Percentiles rank a stretch among this genome's conserved stretches.
Evolutionary conservation across 2,329 filamentous ascomycete genomes (phyloP).

Genomic region (Blumeria graminis): DNA sequence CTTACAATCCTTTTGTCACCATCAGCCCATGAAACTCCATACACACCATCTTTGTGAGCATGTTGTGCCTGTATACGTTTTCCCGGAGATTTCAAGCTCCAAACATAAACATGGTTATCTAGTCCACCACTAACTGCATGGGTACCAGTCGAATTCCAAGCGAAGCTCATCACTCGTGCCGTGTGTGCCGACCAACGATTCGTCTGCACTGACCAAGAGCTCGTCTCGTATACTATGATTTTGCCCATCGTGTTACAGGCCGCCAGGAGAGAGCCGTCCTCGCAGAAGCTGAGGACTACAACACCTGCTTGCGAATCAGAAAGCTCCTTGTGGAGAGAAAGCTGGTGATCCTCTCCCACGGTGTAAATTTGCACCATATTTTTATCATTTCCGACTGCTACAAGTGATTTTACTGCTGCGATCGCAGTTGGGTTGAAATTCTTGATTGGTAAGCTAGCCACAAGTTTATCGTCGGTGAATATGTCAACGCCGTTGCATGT

Average conservation of each 20-base stretch:
- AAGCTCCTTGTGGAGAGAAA: conserved; percentile 23
- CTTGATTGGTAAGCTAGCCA: conserved; percentile 29
- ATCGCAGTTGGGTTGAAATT: conserved; percentile 45
- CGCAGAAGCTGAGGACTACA: conserved; percentile 64
- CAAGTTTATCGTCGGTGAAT: conserved; percentile 32
- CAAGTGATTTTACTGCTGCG: conserved; percentile 37
- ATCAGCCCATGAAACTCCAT: conserved; percentile 59
- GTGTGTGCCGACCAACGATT: conserved; percentile 58
- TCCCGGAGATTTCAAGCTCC: conserved; percentile 66
- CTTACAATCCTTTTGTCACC: conserved; percentile 45
- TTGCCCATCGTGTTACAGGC: conserved; percentile 68
- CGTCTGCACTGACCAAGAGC: conserved; percentile 45
- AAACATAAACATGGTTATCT: conserved; percentile 81
- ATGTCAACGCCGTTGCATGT: conserved; percentile 32
- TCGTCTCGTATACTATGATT: conserved; percentile 55
- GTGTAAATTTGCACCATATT: conserved; percentile 56
- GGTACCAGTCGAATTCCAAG: conserved; percentile 57
- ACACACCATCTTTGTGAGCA: conserved; percentile 90
- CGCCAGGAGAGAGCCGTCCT: conserved; percentile 52
- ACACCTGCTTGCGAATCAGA: conserved; percentile 46
- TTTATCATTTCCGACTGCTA: conserved; percentile 56
- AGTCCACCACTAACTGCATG: conserved; percentile 66
- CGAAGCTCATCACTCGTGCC: conserved; percentile 38
- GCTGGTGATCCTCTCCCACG: conserved; percentile 28
- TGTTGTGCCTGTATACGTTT: conserved; percentile 65